Evolutionary conservation across 2,329 filamentous ascomycete genomes (phyloP), one percentile per base, ranked within the genome.

Genomic region (Cordyceps javanica): DNA sequence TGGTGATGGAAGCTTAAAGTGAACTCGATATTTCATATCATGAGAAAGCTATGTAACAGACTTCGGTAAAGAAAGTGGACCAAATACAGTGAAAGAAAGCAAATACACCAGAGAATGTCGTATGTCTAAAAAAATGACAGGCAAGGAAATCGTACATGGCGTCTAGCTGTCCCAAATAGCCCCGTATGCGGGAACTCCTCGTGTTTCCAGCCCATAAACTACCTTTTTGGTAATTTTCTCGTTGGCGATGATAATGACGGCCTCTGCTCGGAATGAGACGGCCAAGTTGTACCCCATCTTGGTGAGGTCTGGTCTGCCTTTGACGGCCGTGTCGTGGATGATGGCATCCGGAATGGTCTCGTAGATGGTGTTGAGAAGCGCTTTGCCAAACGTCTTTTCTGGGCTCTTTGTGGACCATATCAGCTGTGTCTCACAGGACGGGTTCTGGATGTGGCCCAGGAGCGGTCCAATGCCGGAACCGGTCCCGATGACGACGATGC

Each of bases 401-500:
- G 88, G 88, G 14, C 77, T 73, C 2, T 82, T 77, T 0, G 87
- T 83, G 3, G 82, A 85, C 88, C 88, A 91, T 48, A 91, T 76
- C 10, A 91, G 80, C 16, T 87, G 83, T 41, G 76, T 77, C 14
- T 75, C 73, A 52, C 75, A 75, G 36, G 77, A 73, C 10, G 72
- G 72, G 60, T 72, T 75, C 51, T 81, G 77, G 41, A 89, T 76
- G 54, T 77, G 75, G 52, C 83, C 85, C 13, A 90, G 73, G 55
- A 84, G 81, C 0, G 88, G 88, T 0, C 86, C 88, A 59, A 91
- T 89, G 3, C 88, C 88, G 0, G 87, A 89, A 1, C 88, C 88
- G 0, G 88, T 91, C 5, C 83, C 85, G 8, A 90, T 82, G 59
- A 91, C 72, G 30, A 91, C 77, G 59, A 89, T 73, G 23, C 79